phyloP scores from a whole-genome alignment of 305 asterid species.

The Salvia sclarea region DNA sequence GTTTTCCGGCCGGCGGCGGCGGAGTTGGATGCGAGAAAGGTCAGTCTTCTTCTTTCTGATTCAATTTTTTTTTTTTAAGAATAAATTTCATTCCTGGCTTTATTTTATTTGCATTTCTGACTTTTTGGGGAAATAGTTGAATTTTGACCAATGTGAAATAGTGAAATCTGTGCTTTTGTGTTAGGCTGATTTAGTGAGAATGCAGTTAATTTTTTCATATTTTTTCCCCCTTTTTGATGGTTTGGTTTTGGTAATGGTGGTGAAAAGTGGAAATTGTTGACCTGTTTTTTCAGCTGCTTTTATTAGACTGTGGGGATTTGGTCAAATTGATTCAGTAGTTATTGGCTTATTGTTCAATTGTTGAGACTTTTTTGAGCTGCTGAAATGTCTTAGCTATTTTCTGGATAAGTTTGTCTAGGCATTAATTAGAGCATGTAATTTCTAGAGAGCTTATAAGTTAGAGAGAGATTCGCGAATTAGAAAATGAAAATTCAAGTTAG shows the following conservation, averaged over 20 bases:
- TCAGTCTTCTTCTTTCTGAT: slow-evolving; percentile 32
- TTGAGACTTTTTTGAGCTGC: slow-evolving; percentile 20
- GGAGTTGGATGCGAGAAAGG: slow-evolving; percentile 67
- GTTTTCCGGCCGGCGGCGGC: slow-evolving; percentile 50
- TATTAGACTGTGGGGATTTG: slow-evolving; percentile 15
- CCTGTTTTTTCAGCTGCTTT: slow-evolving; percentile 23
- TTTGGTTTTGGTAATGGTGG: too few species aligned
- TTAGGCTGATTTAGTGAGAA: neutral
- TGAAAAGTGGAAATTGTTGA: slow-evolving; percentile 29
- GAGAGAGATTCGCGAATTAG: too few species aligned
- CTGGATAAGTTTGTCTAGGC: neutral
- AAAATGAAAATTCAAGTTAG: too few species aligned
- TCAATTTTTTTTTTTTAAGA: neutral
- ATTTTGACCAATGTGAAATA: slow-evolving; percentile 41
- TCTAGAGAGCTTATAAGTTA: too few species aligned
- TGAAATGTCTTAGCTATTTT: slow-evolving; percentile 9
- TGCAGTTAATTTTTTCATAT: neutral
- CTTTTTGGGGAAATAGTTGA: slow-evolving; percentile 30
- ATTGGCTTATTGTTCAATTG: too few species aligned
- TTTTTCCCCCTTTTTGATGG: too few species aligned
- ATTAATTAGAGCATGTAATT: too few species aligned
- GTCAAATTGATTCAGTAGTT: slow-evolving; percentile 29
- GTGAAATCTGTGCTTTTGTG: slow-evolving; percentile 15
- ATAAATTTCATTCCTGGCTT: slow-evolving; percentile 21
- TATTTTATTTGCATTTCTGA: slow-evolving; percentile 31